Evolutionary conservation across 2,329 filamentous ascomycete genomes (phyloP), one percentile per base, ranked within the genome.

Genomic region (Colletotrichum liaoningense): DNA sequence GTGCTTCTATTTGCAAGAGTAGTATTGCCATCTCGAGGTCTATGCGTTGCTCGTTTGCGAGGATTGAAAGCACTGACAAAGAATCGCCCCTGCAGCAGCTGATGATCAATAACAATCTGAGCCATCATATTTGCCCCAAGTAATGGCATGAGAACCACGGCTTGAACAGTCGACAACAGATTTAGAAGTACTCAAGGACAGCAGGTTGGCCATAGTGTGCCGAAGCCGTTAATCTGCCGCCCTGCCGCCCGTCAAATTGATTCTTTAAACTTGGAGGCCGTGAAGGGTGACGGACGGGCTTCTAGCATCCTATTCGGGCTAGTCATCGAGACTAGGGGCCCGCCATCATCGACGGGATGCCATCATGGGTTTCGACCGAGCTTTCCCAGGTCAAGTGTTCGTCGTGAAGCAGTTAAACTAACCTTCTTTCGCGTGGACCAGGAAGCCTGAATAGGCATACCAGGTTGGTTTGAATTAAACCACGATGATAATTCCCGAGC

Each of bases 341-440:
- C 59, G 49, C 62, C 67, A 38, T 42, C 49, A 26, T 62, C 60
- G 35, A 49, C 60, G 60, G 56, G 19, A 62, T 55, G 60, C 59
- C 67, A 69, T 57, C 42, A 49, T 49, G 35, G 60, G 46, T 38
- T 73, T 71, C 71, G 9, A 56, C 60, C 67, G 67, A 70, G 71
- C 70, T 56, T 22, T 62, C 55, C 46, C 16, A 8, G 24, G 35
- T 46, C 55, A 66, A 54, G 60, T 22, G 71, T 73, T 73, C 67
- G 22, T 69, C 70, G 71, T 62, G 56, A 73, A 38, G 52, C 60
- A 62, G 52, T 38, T 52, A 54, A 56, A 60, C 60, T 46, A 58
- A 70, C 60, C 26, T 65, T 70, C 60, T 65, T 56, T 9, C 46
- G 35, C 49, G 9, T 33, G 49, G 57, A 22, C 67, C 35, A 33